A percentile compares a stretch with the other conserved stretches of the same genome.
Evolutionary conservation across 192 early-diverging fungal species (phyloP).

Genomic region (Umbelopsis isabellina): DNA sequence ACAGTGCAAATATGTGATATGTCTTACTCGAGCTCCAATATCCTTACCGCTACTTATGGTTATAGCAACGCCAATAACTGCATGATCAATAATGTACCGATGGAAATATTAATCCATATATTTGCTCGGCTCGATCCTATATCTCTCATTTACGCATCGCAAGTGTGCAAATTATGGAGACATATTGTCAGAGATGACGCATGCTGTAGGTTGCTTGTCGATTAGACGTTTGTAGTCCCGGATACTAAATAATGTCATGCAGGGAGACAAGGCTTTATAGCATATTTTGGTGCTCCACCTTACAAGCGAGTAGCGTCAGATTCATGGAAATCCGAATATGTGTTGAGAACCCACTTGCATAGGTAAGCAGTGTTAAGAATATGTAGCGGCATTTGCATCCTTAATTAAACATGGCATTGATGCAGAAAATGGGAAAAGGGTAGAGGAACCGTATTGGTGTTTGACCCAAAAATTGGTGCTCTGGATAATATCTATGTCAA

Average conservation of each 20-base stretch:
- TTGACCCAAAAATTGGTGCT: constrained; percentile 62
- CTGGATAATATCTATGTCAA: constrained; percentile 54
- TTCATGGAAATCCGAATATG: constrained; percentile 49
- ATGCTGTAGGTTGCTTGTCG: constrained; percentile 39
- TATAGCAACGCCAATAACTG: neutral
- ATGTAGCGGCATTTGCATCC: neutral
- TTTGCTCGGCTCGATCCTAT: constrained; percentile 42
- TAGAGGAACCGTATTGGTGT: constrained; percentile 45
- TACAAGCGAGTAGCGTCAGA: constrained; percentile 30
- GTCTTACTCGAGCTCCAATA: too few relatives aligned
- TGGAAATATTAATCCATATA: constrained; percentile 41
- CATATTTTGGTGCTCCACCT: constrained; percentile 48
- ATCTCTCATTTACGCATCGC: constrained; percentile 27
- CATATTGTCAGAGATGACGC: constrained; percentile 39
- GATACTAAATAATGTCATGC: constrained; percentile 25
- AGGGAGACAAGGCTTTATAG: constrained; percentile 49
- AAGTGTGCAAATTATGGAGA: constrained; percentile 38
- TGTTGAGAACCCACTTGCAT: constrained; percentile 38
- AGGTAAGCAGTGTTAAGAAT: constrained; percentile 23
- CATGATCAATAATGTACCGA: constrained; percentile 22
- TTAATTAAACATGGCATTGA: neutral
- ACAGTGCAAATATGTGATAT: too few relatives aligned
- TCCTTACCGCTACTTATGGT: neutral
- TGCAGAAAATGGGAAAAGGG: constrained; percentile 53
- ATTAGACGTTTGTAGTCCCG: neutral